Evolutionary conservation across 306 rosid genomes (phyloP).

Genomic region (Abrus precatorius): DNA sequence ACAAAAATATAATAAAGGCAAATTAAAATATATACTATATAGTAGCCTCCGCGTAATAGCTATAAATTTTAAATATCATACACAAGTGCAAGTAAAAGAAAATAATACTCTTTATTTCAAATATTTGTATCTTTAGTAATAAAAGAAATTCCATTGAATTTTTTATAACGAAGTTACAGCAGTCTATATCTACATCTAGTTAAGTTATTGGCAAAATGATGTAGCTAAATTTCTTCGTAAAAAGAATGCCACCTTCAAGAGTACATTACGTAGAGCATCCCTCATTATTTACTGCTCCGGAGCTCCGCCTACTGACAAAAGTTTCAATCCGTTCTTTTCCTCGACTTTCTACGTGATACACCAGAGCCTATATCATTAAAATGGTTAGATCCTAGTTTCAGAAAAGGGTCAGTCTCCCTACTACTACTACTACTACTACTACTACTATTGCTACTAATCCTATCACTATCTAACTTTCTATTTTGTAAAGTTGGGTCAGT

Average conservation of each 20-base stretch:
- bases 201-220: constrained; percentile 44
- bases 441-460: constrained; percentile 52
- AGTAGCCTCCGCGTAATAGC: neutral
- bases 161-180: constrained; percentile 10
- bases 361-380: constrained; percentile 56
- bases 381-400: constrained; percentile 66
- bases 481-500: constrained; percentile 63
- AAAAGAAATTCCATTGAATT: neutral
- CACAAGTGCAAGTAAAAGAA: neutral
- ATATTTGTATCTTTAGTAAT: constrained; percentile 2
- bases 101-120: constrained; percentile 14
- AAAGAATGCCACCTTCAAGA: constrained; percentile 36
- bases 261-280: constrained; percentile 45
- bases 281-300: constrained; percentile 64
- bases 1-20: neutral
- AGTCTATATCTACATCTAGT: constrained; percentile 10
- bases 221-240: constrained; percentile 11
- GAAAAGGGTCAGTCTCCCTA: constrained; percentile 54
- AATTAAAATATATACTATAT: too few relatives aligned
- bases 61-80: neutral
- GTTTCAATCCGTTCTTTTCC: constrained; percentile 57
- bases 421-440: constrained; percentile 33
- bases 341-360: constrained; percentile 61
- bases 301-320: constrained; percentile 47
- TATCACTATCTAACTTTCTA: constrained; percentile 67